Base-by-base conservation (phyloP, 176 grass and related monocot species). In the Oryza glumipatula region DNA sequence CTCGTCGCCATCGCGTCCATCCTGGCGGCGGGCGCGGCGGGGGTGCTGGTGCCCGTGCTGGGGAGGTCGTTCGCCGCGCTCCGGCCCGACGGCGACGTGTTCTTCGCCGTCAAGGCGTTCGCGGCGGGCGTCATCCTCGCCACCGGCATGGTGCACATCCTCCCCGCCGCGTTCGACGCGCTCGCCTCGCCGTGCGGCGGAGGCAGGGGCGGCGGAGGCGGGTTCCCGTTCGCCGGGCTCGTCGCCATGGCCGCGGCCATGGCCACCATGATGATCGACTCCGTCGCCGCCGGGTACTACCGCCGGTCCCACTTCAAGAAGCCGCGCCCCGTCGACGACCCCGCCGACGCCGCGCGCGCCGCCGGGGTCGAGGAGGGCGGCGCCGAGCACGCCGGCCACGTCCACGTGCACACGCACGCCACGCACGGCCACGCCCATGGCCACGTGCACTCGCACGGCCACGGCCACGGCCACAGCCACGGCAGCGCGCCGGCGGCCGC, bases 91-190 rank as follows among this genome's bases (percentile, higher is more conserved):
- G 85, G 86, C 35, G 91, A 83, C 68, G 70, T 94, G 43, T 97
- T 97, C 68, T 88, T 91, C 67, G 75, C 89, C 21, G 90, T 97
- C 17, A 97, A 97, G 88, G 92, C 95, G 67, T 97, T 97, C 73
- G 95, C 95, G 6, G 93, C 95, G 0, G 95, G 94, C 0, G 95
- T 97, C 77, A 97, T 97, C 77, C 94, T 97, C 60, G 94, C 94
- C 70, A 97, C 94, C 15, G 94, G 94, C 21, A 91, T 91, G 86
- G 89, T 97, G 48, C 95, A 97, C 77, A 94, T 97, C 77, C 80
- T 97, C 7, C 95, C 95, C 13, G 90, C 89, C 58, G 93, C 95
- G 3, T 97, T 94, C 77, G 84, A 92, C 9, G 78, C 87, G 13
- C 85, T 97, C 48, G 21, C 22, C 2, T 70, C 81, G 2, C 52